These are phyloP conservation scores for Blastobotrys buckinghamii DNA, from an alignment of 1,139 yeast species.

Conservation along the genomic window DNA sequence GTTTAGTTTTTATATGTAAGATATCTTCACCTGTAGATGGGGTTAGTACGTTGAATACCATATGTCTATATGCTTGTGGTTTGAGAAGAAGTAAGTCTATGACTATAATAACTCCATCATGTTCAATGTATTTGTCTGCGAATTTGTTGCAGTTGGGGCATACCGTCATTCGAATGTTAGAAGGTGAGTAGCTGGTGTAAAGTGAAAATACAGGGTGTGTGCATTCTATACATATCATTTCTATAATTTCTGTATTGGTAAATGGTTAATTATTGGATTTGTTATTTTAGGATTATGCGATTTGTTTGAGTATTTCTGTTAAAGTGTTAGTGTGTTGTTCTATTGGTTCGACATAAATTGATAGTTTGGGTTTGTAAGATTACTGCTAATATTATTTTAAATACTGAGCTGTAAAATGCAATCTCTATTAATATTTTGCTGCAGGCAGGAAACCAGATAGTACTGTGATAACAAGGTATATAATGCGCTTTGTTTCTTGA, in stretches of 20 bases:
- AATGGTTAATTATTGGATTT: too few relatives aligned
- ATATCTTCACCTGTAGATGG: conserved; percentile 17
- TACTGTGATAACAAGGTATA: too few relatives aligned
- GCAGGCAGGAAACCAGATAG: too few relatives aligned
- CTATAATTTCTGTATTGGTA: not conserved
- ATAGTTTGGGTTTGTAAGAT: too few relatives aligned
- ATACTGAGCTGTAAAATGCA: too few relatives aligned
- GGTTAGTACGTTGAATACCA: conserved; percentile 68
- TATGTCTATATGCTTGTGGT: conserved; percentile 85
- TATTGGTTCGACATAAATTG: too few relatives aligned
- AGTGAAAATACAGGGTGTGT: conserved; percentile 56
- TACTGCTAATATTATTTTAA: too few relatives aligned
- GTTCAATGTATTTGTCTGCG: conserved; percentile 90
- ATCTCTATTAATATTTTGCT: too few relatives aligned
- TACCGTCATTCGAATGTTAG: conserved; percentile 73
- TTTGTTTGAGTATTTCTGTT: too few relatives aligned
- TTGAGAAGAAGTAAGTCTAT: conserved; percentile 77
- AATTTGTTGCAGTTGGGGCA: conserved; percentile 67
- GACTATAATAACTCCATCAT: conserved; percentile 75
- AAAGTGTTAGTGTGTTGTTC: too few relatives aligned
- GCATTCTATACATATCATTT: conserved; percentile 90
- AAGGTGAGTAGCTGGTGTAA: conserved; percentile 67
- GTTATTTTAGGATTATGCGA: too few relatives aligned
- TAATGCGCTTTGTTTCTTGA: too few relatives aligned
- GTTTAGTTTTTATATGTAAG: conserved; percentile 28